Conservation (phyloP, 2,329 filamentous ascomycete genomes). For the Blastomyces parvus region DNA sequence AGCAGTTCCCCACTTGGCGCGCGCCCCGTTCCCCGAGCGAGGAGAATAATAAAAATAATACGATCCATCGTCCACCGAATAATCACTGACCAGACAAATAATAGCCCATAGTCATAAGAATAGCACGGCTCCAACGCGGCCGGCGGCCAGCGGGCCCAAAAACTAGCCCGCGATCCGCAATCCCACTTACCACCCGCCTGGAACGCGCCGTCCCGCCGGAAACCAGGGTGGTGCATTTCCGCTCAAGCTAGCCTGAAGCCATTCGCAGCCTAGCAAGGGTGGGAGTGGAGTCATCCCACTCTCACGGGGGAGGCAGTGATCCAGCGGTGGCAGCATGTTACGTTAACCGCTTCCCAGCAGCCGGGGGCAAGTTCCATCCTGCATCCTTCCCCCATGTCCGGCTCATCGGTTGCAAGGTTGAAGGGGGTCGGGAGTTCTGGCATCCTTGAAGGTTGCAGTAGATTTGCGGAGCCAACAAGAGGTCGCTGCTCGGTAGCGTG, state of each 20-base stretch:
- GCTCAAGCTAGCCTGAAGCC: neutral
- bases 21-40: neutral
- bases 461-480: neutral
- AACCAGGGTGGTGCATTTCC: conserved; percentile 1
- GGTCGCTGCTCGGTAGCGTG: neutral
- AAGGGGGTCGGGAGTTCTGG: too few relatives aligned
- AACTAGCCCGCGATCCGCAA: neutral
- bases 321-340: too few relatives aligned
- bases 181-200: conserved; percentile 3
- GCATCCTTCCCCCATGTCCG: neutral
- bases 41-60: neutral
- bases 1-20: too few relatives aligned
- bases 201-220: conserved; percentile 4
- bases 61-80: too few relatives aligned
- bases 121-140: too few relatives aligned
- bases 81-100: too few relatives aligned
- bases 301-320: too few relatives aligned
- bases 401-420: neutral
- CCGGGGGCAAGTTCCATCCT: neutral
- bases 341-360: neutral
- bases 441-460: neutral
- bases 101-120: too few relatives aligned
- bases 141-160: too few relatives aligned
- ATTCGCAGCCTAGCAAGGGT: neutral
- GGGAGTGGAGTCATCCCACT: too few relatives aligned